phyloP scores from a whole-genome alignment of 179 eudicot species.

The Drosera spatulata region DNA sequence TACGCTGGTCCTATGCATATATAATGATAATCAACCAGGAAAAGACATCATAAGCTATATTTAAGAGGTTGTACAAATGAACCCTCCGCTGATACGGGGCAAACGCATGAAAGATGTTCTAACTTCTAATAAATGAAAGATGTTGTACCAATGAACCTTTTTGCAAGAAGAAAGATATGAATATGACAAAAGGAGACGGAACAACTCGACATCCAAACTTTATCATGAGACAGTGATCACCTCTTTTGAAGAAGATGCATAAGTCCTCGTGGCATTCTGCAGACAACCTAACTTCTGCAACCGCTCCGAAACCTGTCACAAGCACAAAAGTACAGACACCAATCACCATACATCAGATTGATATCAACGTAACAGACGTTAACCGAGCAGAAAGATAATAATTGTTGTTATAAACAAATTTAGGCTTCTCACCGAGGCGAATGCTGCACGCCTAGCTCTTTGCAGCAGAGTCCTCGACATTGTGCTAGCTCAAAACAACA shows the following conservation, averaged over 20 bases:
- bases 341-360: neutral
- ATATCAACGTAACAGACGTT: neutral
- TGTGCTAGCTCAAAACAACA: neutral
- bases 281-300: slow-evolving; percentile 22
- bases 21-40: no score
- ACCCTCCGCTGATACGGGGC: no score
- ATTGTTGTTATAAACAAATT: neutral
- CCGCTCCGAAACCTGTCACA: neutral
- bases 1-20: no score
- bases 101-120: no score
- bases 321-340: neutral
- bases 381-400: neutral
- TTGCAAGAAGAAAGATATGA: no score
- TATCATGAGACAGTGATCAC: slow-evolving; percentile 11
- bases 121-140: no score
- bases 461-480: slow-evolving; percentile 41
- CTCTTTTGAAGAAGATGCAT: slow-evolving; percentile 35
- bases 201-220: neutral
- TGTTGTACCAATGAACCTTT: no score
- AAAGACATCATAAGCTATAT: no score
- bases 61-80: no score
- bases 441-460: slow-evolving; percentile 11
- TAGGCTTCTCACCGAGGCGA: slow-evolving; percentile 15
- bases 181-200: neutral
- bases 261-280: slow-evolving; percentile 26